Conservation (phyloP, 352 stramenopile genomes). For the Globisporangium abappressorium region DNA sequence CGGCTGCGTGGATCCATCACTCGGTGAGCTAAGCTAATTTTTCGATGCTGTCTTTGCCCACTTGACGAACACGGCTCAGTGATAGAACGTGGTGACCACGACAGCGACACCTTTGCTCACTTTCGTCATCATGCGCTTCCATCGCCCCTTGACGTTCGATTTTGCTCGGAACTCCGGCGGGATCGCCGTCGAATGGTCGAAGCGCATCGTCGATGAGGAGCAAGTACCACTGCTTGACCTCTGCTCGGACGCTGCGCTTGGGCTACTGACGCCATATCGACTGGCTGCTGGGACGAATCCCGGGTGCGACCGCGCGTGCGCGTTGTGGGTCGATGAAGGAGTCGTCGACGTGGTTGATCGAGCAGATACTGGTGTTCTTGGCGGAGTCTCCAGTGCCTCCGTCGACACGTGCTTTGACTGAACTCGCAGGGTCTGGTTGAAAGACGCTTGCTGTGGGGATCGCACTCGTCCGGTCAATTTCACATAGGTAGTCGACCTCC, state of each 20-base stretch:
- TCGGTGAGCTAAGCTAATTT: neutral
- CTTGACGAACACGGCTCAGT: neutral
- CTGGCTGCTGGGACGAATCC: neutral
- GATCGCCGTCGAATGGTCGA: conserved; percentile 10
- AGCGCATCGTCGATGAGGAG: neutral
- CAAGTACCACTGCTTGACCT: conserved; percentile 2
- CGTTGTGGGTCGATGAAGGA: neutral
- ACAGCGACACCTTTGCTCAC: neutral
- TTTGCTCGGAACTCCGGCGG: conserved; percentile 5
- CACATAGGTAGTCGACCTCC: neutral
- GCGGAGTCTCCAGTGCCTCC: neutral
- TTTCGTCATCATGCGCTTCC: conserved; percentile 7
- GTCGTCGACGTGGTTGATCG: neutral
- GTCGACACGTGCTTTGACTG: neutral
- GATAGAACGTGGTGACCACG: conserved; percentile 5
- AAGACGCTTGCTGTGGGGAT: neutral
- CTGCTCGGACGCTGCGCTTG: conserved; percentile 1
- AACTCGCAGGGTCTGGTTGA: neutral
- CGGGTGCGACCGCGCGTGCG: neutral
- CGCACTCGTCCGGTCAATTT: neutral
- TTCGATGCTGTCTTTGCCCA: neutral
- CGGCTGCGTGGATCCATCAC: no score
- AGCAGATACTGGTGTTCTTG: neutral
- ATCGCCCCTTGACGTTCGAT: conserved; percentile 17
- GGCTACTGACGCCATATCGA: neutral